Conservation (phyloP, 495 filamentous ascomycete genomes). For the Penicillium bovifimosum region DNA sequence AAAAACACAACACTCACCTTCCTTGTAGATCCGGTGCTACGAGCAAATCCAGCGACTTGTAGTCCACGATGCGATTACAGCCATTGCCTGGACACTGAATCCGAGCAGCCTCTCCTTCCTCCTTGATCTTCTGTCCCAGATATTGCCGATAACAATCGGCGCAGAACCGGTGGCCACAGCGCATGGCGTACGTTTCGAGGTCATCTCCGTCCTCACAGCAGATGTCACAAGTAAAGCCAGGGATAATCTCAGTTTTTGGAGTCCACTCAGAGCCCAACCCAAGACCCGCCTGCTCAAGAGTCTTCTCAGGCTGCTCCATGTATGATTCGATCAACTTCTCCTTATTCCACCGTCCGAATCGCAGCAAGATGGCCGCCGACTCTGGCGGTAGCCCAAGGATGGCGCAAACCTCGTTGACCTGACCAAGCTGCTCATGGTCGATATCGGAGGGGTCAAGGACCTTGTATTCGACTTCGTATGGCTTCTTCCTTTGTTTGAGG, state of each 20-base stretch:
- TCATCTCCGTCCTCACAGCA: slow-evolving; percentile 85
- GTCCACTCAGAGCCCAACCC: slow-evolving; percentile 56
- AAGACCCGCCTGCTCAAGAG: slow-evolving; percentile 82
- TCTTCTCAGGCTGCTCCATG: slow-evolving; percentile 74
- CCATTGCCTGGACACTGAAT: slow-evolving; percentile 88
- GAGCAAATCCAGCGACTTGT: slow-evolving; percentile 76
- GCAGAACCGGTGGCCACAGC: slow-evolving; percentile 93
- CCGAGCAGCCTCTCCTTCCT: slow-evolving; percentile 88
- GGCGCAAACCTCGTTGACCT: slow-evolving; percentile 81
- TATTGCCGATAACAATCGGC: slow-evolving; percentile 91
- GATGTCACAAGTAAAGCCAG: slow-evolving; percentile 86
- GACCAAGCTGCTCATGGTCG: slow-evolving; percentile 70
- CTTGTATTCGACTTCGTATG: slow-evolving; percentile 80
- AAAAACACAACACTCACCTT: slow-evolving; percentile 38
- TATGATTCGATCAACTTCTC: slow-evolving; percentile 90
- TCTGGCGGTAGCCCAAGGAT: slow-evolving; percentile 84
- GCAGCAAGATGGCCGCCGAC: slow-evolving; percentile 79
- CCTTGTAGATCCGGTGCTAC: slow-evolving; percentile 67
- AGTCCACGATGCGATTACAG: slow-evolving; percentile 88
- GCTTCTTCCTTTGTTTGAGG: slow-evolving; percentile 58
- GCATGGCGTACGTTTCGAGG: slow-evolving; percentile 88
- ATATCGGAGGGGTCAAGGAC: slow-evolving; percentile 77
- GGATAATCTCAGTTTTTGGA: slow-evolving; percentile 62
- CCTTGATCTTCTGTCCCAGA: slow-evolving; percentile 81
- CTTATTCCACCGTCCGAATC: slow-evolving; percentile 90